Base-by-base conservation (phyloP, 768 basidiomycete genomes). In the Cystofilobasidium macerans region DNA sequence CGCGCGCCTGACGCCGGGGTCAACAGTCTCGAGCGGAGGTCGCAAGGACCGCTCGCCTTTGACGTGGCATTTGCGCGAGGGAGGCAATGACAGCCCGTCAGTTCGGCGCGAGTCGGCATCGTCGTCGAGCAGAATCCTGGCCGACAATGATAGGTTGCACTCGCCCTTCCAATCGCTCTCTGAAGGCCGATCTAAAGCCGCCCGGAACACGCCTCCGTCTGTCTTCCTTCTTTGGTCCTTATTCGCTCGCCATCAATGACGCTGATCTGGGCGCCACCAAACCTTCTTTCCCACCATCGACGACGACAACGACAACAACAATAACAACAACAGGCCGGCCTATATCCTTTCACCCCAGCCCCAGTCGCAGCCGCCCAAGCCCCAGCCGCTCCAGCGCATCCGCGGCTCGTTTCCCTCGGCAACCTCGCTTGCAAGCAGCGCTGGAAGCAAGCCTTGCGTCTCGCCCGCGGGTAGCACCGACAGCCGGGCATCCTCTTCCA, bases 281-380 rank as follows among this genome's bases (percentile, higher is more conserved):
- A 47, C 45, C n/a, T n/a, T 47, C 45, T 24, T 24, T n/a, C 22
- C 51, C 13, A 30, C 8, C 20, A 7, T 48, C 24, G 20, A 8
- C 24, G 12, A 48, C 45, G 45, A 9, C 45, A 48, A 48, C 45
- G n/a, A 9, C 38, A 40, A n/a, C n/a, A n/a, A n/a, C n/a, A n/a
- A n/a, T n/a, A n/a, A n/a, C n/a, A n/a, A n/a, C 61, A 54, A 28
- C 61, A 62, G 61, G 24, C 51, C 14, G 20, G 4, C 16, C 14
- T 47, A n/a, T n/a, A n/a, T 30, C 28, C 36, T 14, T 13, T 20
- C 28, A n/a, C 51, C 22, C 28, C 61, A 30, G 30, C 48, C 48
- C 40, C 43, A 32, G 20, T 48, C 61, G 30, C 45, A 32, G 28
- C 47, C 33, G 36, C 36, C 38, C 36, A 28, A 13, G 20, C 30